Percentiles rank a stretch among this genome's conserved stretches.
These are phyloP conservation scores for Kwoniella mangroviensis DNA, from an alignment of 768 basidiomycete genomes.

Conservation along the genomic window DNA sequence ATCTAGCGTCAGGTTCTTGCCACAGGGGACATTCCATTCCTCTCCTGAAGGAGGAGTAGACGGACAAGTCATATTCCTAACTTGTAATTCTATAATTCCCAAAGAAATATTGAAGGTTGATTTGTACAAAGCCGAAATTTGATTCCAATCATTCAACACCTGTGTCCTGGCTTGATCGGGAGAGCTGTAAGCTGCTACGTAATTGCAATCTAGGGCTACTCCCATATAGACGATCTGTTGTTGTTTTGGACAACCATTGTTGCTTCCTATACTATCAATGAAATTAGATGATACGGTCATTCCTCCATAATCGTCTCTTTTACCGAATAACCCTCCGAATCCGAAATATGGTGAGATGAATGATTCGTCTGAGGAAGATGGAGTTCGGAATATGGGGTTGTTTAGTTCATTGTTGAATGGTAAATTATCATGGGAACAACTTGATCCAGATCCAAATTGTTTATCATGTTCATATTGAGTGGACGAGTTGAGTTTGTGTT, in stretches of 20 bases:
- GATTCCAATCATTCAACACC: constrained; percentile 79
- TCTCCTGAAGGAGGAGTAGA: constrained; percentile 61
- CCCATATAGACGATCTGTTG: constrained; percentile 81
- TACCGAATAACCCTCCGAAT: constrained; percentile 13
- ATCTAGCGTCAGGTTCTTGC: constrained; percentile 65
- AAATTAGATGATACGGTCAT: constrained; percentile 63
- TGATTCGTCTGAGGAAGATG: background rate
- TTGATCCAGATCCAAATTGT: constrained; percentile 58
- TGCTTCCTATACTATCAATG: constrained; percentile 69
- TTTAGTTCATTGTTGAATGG: constrained; percentile 68
- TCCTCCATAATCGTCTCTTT: constrained; percentile 46
- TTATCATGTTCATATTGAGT: background rate
- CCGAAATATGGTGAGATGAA: constrained; percentile 4
- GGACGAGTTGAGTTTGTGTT: constrained; percentile 44
- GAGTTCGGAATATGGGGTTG: constrained; percentile 53
- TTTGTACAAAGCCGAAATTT: constrained; percentile 59
- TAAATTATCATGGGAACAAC: constrained; percentile 74
- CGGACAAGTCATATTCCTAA: constrained; percentile 74
- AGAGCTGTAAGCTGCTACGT: constrained; percentile 69
- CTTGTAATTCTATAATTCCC: constrained; percentile 77
- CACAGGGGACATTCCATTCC: constrained; percentile 80
- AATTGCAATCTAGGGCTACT: constrained; percentile 84
- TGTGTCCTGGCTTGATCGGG: constrained; percentile 71
- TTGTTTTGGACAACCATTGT: constrained; percentile 71
- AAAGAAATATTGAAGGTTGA: constrained; percentile 81